Evolutionary conservation across 2,329 filamentous ascomycete species (phyloP), one percentile per base, ranked within the genome.

Genomic region (Ophiocordyceps robertsii): DNA sequence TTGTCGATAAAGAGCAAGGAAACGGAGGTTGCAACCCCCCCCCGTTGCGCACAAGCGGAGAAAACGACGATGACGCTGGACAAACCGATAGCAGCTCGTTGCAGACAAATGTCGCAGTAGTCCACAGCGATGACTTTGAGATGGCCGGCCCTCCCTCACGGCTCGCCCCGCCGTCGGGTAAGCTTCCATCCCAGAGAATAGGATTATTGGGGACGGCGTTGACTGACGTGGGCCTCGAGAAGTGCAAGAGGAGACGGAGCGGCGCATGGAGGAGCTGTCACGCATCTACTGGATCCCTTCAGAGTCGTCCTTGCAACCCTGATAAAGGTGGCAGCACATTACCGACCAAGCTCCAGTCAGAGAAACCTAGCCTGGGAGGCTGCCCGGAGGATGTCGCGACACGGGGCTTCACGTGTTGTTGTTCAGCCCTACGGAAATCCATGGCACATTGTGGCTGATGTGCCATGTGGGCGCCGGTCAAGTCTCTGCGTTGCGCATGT

Each of bases 81-180:
- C 29, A 13, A 35, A 41, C 44, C 10, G 47, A 46, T 27, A 21
- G 31, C 4, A 36, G 47, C 12, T 61, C 58, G 5, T 46, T 56
- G 6, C 45, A 43, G 19, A 60, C 56, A 4, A 52, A 55, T 32
- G 47, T 47, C 29, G 62, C 62, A 12, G 63, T 61, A 2, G 60
- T 65, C 5, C 55, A 58, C 35, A 63, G 55, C 27, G 60, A 65
- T 30, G 61, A 63, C 41, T 63, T 55, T 29, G 47, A 57, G 8
- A 39, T 50, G 6, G 32, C 43, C 6, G 29, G 47, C 16, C 41
- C 43, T 17, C 37, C 42, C 9, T 10, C 33, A 14, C 10, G 16
- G 9, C 7, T 16, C 14, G 4, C 13, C 9, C 2, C 19, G 33
- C 33, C 4, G 14, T 5, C n/a, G 33, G 16, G 14, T 17, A 36